Evolutionary conservation across 495 filamentous ascomycete genomes (phyloP), one percentile per base, ranked within the genome.

Genomic region (Rusavskia elegans): DNA sequence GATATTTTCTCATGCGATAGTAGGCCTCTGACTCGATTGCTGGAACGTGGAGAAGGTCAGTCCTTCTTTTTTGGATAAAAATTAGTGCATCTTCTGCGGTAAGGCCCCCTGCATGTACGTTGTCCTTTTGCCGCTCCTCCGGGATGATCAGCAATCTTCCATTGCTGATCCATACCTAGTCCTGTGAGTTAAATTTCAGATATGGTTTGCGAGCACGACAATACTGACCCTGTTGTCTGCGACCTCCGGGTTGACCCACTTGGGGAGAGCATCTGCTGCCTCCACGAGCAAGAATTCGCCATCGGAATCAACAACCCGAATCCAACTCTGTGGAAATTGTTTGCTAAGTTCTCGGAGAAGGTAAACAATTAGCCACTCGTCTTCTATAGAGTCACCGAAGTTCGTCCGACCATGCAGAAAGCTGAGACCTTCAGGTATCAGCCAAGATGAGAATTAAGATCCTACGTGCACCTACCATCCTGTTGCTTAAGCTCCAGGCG

Each of bases 331-430:
- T 49, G 76, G 71, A 56, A 84, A 87, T 51, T 77, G 66, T 58
- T 72, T 83, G 60, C 81, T 89, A 53, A 96, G 66, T 60, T 88
- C 83, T 36, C 84, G 80, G n/a, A 98, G 75, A 11, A 97, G 64
- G 65, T 89, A 95, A 25, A 96, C 88, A 49, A 96, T 80, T 2
- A 96, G 76, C 92, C 92, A 98, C 69, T 97, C 93, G 61, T 98
- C 92, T 60, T 95, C 92, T 8, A 96, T 80, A 3, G 87, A 88
- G 65, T 98, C 92, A 7, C 89, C 89, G 56, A 84, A 96, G 60
- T 88, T 83, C 6, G 87, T 92, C 42, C 71, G 68, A 10, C 89
- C 89, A 48, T 75, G 72, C 17, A 94, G 71, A 27, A 66, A 69
- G 21, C 68, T 68, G 16, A 66, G 61, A 9, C 66, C 70, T 76